A percentile compares a stretch with the other conserved stretches of the same genome.
These are phyloP conservation scores for Sugiyamaella japonica DNA, from an alignment of 1,139 yeast genomes.

Conservation along the genomic window DNA sequence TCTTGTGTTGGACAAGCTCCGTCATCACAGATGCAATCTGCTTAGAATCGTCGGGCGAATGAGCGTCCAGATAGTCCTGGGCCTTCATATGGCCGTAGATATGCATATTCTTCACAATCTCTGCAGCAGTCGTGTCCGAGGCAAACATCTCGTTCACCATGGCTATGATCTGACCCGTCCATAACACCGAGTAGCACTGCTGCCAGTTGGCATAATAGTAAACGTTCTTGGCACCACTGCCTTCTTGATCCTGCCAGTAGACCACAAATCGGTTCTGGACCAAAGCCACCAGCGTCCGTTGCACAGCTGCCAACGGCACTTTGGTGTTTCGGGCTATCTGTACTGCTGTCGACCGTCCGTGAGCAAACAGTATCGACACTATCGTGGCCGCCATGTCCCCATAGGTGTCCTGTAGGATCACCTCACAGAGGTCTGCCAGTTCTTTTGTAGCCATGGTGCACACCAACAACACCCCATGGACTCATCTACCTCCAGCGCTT, in stretches of 20 bases:
- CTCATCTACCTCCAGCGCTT: not conserved
- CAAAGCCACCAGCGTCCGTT: conserved; percentile 43
- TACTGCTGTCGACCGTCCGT: conserved; percentile 40
- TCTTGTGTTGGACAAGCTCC: conserved; percentile 55
- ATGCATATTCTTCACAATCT: conserved; percentile 69
- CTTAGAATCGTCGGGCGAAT: conserved; percentile 34
- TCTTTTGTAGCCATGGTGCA: conserved; percentile 38
- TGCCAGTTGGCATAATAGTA: conserved; percentile 63
- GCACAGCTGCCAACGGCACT: conserved; percentile 38
- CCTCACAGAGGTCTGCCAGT: conserved; percentile 39
- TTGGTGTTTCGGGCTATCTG: conserved; percentile 36
- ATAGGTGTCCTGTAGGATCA: conserved; percentile 40
- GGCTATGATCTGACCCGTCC: conserved; percentile 74
- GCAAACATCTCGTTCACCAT: conserved; percentile 50
- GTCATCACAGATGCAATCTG: conserved; percentile 45
- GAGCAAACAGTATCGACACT: conserved; percentile 38
- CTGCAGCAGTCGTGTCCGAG: conserved; percentile 50
- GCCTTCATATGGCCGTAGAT: conserved; percentile 64
- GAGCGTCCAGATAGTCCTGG: conserved; percentile 54
- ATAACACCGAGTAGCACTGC: conserved; percentile 64
- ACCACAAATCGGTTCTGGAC: conserved; percentile 45
- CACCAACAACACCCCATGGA: too few species aligned
- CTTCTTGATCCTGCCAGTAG: conserved; percentile 44
- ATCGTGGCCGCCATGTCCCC: conserved; percentile 42
- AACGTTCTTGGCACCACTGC: conserved; percentile 42